Evolutionary conservation across 805 yeast genomes (phyloP), one percentile per base, ranked within the genome.

Genomic region (Cyberlindnera amylophila): DNA sequence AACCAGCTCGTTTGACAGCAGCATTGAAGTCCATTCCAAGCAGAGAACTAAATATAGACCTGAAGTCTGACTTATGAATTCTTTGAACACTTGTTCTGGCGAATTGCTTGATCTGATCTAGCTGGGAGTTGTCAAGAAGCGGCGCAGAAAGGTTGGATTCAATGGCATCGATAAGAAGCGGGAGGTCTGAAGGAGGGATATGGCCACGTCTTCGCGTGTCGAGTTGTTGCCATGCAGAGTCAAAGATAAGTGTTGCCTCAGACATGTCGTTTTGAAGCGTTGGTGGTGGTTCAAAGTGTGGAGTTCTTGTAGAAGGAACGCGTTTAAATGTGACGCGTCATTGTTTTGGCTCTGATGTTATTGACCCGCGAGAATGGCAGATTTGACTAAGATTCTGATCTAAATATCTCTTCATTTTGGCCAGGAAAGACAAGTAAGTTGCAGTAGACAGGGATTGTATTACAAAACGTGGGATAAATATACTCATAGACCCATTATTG

Each of bases 61-160:
- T 45, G 51, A 64, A 62, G 15, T 64, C 67, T 9, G 58, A 51
- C 43, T 59, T 66, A 39, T 58, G 54, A 1, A 67, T 52, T 36
- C 62, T 61, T 32, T 52, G 51, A n/a, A 55, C 54, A 21, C 64
- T 57, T 6, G 57, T 60, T 15, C 48, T 54, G 11, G 61, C 51
- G 44, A 59, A 66, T n/a, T 59, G 54, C 14, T 46, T 54, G 10
- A 64, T 38, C 9, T 59, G 54, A 15, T 46, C 45, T 15, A 46
- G 39, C 2, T 64, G 65, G 3, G 57, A 41, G 7, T 55, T 51
- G n/a, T 62, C 57, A 3, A 64, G 41, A 16, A 64, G 32, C 4
- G 59, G 46, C 8, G 39, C 42, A 2, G 46, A 21, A n/a, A 57
- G 36, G n/a, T 46, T 34, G 2, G 53, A 26, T 27, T 55, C 59